These are phyloP conservation scores for Hirschfeldia incana DNA, from an alignment of 345 rosid species.

Conservation along the genomic window DNA sequence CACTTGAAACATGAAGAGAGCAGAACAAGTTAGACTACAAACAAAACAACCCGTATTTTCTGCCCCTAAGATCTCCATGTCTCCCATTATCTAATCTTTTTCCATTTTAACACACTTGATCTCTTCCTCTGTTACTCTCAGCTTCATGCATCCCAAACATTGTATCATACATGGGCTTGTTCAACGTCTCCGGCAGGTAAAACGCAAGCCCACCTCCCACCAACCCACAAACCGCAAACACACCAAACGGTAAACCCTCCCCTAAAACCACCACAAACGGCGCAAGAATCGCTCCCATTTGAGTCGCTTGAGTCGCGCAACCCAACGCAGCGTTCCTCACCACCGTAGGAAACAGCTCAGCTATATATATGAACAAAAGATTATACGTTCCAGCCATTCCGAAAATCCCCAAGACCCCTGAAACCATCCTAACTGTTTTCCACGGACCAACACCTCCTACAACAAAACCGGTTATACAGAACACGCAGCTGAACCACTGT, in stretches of 20 bases:
- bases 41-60: background rate
- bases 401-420: conserved; percentile 80
- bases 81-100: background rate
- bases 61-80: background rate
- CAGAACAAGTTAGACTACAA: conserved; percentile 8
- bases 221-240: conserved; percentile 65
- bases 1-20: conserved; percentile 9
- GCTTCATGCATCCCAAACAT: conserved; percentile 72
- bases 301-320: conserved; percentile 74
- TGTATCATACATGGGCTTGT: conserved; percentile 82
- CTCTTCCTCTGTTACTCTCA: conserved; percentile 46
- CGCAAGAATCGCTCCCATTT: conserved; percentile 87
- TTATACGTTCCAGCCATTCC: conserved; percentile 91
- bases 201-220: conserved; percentile 73
- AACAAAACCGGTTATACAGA: conserved; percentile 59
- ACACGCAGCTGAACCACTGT: conserved; percentile 72
- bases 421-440: conserved; percentile 63
- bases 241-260: conserved; percentile 62
- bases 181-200: conserved; percentile 83
- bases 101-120: conserved; percentile 18
- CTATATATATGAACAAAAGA: conserved; percentile 73
- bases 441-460: conserved; percentile 51
- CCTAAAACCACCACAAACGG: conserved; percentile 87
- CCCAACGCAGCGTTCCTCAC: conserved; percentile 94
- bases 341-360: conserved; percentile 88